Base-by-base conservation (phyloP, 2,329 filamentous ascomycete species). In the Purpureocillium takamizusanense region DNA sequence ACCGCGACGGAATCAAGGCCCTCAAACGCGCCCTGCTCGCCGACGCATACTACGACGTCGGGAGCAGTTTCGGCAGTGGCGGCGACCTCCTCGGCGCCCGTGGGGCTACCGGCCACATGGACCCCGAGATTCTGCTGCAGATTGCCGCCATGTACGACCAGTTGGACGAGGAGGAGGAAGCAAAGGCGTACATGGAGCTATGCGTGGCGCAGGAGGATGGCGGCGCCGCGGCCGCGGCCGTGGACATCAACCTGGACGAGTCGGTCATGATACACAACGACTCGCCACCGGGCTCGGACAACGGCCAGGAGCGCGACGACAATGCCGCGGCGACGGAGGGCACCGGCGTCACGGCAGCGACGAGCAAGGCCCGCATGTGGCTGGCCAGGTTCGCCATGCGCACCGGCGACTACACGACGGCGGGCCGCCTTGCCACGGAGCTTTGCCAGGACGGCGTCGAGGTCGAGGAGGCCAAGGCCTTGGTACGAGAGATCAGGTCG, bases 371-470 rank as follows among this genome's bases (percentile, higher is more conserved):
- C 7, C 76, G 92, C 16, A 78, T 95, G 70, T 98, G 92, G 92
- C 76, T 98, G 40, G 92, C 92, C 13, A 78, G 80, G 40, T 83
- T 81, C 64, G 83, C 87, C 11, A 83, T 94, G 65, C 73, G 76
- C 29, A 76, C 74, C 10, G 79, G 80, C 30, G 87, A 95, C 58
- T 86, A 86, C 51, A 69, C 72, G 25, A 75, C 83, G 15, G 86
- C 87, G 4, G 83, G 84, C 62, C 78, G 86, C 45, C 66, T 97
- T 31, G 89, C 88, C 1, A 87, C 82, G 44, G 92, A 98, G 62
- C 67, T 98, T 33, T 95, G 89, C 57, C 87, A 95, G 61, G 92
- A 98, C 60, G 92, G 92, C 1, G 81, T 94, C 18, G 92, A 97
- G 61, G 87, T 97, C 2, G 92, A 98, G 57, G 92, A 98, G 61